A percentile compares a stretch with the other conserved stretches of the same genome.
Conservation (phyloP, 805 yeast species). For the Candida qinlingensis region DNA sequence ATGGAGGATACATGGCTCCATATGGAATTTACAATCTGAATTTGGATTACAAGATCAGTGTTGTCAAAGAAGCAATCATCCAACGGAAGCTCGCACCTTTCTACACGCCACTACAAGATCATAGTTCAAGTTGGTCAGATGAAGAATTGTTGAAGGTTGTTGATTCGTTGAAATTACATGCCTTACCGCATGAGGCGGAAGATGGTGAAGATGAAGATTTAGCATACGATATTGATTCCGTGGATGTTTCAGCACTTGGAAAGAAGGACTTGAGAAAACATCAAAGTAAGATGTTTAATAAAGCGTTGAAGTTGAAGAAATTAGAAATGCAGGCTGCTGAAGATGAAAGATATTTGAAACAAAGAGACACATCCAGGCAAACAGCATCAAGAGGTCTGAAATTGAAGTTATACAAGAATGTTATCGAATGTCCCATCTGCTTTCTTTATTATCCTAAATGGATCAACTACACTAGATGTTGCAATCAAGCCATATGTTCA, state of each 20-base stretch:
- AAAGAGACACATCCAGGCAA: slow-evolving; percentile 34
- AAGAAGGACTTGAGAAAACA: slow-evolving; percentile 42
- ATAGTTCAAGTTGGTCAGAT: slow-evolving; percentile 65
- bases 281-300: slow-evolving; percentile 32
- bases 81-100: slow-evolving; percentile 82
- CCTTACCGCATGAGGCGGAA: slow-evolving; percentile 41
- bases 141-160: slow-evolving; percentile 54
- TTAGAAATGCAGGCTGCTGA: slow-evolving; percentile 32
- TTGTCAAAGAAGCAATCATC: slow-evolving; percentile 67
- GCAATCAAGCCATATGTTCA: slow-evolving; percentile 89
- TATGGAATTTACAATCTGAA: slow-evolving; percentile 78
- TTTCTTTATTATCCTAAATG: slow-evolving; percentile 78
- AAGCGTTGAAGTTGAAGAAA: slow-evolving; percentile 36
- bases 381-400: slow-evolving; percentile 38
- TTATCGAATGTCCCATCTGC: slow-evolving; percentile 91
- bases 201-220: slow-evolving; percentile 55
- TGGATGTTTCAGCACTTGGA: slow-evolving; percentile 33
- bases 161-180: slow-evolving; percentile 50
- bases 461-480: slow-evolving; percentile 78
- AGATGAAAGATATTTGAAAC: slow-evolving; percentile 27
- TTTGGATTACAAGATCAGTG: slow-evolving; percentile 64
- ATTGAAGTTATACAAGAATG: slow-evolving; percentile 56
- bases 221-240: slow-evolving; percentile 51
- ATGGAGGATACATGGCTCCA: slow-evolving; percentile 93
- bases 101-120: slow-evolving; percentile 83